Conservation (phyloP, 2,329 filamentous ascomycete genomes). For the Penicillium sp. region DNA sequence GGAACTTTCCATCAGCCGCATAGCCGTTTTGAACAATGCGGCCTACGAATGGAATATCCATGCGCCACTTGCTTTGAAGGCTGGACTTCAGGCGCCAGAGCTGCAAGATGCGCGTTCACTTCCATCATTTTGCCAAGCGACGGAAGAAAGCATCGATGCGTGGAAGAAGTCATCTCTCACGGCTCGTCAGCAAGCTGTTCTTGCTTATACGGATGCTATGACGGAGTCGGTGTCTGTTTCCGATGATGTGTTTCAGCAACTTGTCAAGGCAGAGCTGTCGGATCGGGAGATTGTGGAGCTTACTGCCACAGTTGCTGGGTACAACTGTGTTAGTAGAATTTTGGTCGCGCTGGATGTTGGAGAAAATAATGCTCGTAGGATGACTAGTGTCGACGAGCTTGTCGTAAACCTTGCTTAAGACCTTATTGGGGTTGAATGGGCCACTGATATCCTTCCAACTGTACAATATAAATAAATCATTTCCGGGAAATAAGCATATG, state of each 20-base stretch:
- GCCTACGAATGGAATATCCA: constrained; percentile 3
- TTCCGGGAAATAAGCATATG: too few relatives aligned
- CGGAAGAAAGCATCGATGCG: background rate
- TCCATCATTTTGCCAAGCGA: background rate
- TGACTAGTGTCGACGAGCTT: constrained; percentile 72
- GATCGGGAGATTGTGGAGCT: constrained; percentile 58
- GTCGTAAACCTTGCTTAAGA: constrained; percentile 45
- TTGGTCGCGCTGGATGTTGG: constrained; percentile 76
- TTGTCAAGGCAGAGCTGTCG: background rate
- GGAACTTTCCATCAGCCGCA: background rate
- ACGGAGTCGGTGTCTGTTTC: background rate
- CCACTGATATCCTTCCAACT: too few relatives aligned
- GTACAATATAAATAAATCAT: too few relatives aligned
- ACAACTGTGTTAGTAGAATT: constrained; percentile 89
- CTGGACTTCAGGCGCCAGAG: background rate
- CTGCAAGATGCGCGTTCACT: background rate
- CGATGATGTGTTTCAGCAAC: background rate
- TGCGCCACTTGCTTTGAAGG: background rate
- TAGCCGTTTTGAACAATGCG: background rate
- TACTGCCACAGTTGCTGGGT: constrained; percentile 79
- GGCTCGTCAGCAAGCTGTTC: background rate
- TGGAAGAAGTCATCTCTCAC: background rate
- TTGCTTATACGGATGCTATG: background rate
- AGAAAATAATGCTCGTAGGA: constrained; percentile 52
- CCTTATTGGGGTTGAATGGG: too few relatives aligned